Evolutionary conservation across 345 rosid genomes (phyloP), one percentile per base, ranked within the genome.

Genomic region (Hibiscus trionum): DNA sequence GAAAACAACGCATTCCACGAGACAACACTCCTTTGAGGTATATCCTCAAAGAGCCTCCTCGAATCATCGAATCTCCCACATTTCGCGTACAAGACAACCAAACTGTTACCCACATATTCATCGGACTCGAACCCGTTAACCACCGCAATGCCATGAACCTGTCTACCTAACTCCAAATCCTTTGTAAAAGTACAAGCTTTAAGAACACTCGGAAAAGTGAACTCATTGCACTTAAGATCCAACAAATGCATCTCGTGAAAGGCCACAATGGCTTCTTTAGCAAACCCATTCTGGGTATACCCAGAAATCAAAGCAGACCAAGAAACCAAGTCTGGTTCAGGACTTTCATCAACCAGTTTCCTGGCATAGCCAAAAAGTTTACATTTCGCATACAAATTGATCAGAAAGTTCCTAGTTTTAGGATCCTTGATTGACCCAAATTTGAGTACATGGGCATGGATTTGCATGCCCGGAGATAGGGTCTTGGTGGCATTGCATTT

Each of bases 221-320:
- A 86, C 73, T 86, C 84, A 49, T 86, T 88, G 24, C 85, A 79
- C 81, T 76, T 84, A 11, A 86, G 46, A 67, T 87, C 90, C 83
- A 86, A 64, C 69, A 47, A 72, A 66, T 80, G 83, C 85, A 86
- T 77, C 76, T 84, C 82, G 17, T 5, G 44, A 47, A 83, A 88
- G 26, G 82, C 78, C 21, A 5, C 63, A 46, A 83, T 55, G 14
- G 87, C 88, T 73, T 84, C 93, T 42, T 72, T 52, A 52, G 79
- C 79, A 11, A 65, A 66, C 52, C 88, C 88, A 73, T 83, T 77
- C 64, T 80, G 85, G 15, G 86, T 72, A 78, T 81, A 84, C 46
- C 90, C 87, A 44, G 93, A 86, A 72, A 88, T 78, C 82, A 88
- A 74, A 66, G 93, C 86, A 46, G 93, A 88, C 93, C 90, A 86